Percentiles rank a stretch among this genome's conserved stretches.
Conservation (phyloP, 108 stramenopile genomes). For the Cyclotella distinguenda region DNA sequence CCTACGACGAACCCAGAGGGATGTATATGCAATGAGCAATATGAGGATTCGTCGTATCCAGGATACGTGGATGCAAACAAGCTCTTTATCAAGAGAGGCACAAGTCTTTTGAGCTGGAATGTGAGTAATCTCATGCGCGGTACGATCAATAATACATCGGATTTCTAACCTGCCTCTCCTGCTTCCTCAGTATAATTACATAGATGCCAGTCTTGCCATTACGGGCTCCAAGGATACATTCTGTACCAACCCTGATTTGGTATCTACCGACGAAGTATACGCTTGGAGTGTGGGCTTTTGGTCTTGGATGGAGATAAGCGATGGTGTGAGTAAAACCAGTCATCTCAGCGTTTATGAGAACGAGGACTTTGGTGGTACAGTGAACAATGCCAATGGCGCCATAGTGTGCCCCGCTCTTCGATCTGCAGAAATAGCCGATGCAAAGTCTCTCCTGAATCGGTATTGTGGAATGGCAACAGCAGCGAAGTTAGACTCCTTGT, state of each 20-base stretch:
- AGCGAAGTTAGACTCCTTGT: conserved; percentile 3
- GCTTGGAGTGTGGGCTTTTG: conserved; percentile 16
- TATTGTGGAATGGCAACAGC: conserved; percentile 19
- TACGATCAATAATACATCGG: too few relatives aligned
- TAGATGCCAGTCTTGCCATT: conserved; percentile 13
- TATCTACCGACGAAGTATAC: conserved; percentile 8
- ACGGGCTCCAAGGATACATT: background rate
- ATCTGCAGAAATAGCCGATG: background rate
- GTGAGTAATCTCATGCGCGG: background rate
- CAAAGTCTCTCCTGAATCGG: conserved; percentile 8
- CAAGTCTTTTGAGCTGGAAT: background rate
- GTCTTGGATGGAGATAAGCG: conserved; percentile 16
- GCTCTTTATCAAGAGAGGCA: conserved; percentile 7
- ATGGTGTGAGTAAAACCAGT: background rate
- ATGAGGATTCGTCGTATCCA: background rate
- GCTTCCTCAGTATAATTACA: conserved; percentile 38
- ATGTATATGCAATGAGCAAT: background rate
- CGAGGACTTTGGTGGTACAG: conserved; percentile 20
- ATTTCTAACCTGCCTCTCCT: too few relatives aligned
- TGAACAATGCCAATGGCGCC: conserved; percentile 11
- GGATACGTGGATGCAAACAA: conserved; percentile 4
- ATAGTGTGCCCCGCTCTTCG: conserved; percentile 8
- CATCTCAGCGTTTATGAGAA: background rate
- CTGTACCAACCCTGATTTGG: conserved; percentile 19
- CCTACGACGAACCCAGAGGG: conserved; percentile 7